Conservation (phyloP, 2,329 filamentous ascomycete genomes). For the Venturia nashicola region DNA sequence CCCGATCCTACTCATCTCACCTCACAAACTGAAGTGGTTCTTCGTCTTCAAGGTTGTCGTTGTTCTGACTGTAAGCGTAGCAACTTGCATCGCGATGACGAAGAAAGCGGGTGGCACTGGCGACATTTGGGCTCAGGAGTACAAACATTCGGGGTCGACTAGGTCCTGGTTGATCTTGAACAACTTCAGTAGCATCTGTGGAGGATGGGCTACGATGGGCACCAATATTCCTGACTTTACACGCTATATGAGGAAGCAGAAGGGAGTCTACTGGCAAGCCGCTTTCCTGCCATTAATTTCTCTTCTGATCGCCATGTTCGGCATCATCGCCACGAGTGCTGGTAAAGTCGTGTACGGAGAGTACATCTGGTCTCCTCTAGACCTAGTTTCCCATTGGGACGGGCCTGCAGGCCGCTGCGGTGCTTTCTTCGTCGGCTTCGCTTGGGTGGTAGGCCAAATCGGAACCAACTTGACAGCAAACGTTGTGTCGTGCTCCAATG, state of each 20-base stretch:
- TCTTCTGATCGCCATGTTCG: conserved; percentile 16
- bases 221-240: conserved; percentile 11
- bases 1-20: conserved; percentile 14
- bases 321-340: conserved; percentile 16
- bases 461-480: conserved; percentile 19
- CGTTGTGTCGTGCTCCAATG: conserved; percentile 16
- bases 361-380: conserved; percentile 14
- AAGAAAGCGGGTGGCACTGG: conserved; percentile 16
- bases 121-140: not conserved
- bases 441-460: conserved; percentile 18
- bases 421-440: conserved; percentile 17
- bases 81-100: conserved; percentile 13
- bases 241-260: conserved; percentile 14
- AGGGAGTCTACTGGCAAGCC: conserved; percentile 14
- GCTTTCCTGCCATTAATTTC: conserved; percentile 15
- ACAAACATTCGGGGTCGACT: conserved; percentile 9
- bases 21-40: conserved; percentile 11
- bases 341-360: conserved; percentile 15
- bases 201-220: conserved; percentile 11
- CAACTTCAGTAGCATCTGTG: conserved; percentile 7
- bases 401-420: conserved; percentile 15
- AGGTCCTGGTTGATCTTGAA: conserved; percentile 11
- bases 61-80: conserved; percentile 8
- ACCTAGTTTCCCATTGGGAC: conserved; percentile 12
- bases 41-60: conserved; percentile 12